Evolutionary conservation across 495 filamentous ascomycete genomes (phyloP).

Genomic region (Xylaria palmicola): DNA sequence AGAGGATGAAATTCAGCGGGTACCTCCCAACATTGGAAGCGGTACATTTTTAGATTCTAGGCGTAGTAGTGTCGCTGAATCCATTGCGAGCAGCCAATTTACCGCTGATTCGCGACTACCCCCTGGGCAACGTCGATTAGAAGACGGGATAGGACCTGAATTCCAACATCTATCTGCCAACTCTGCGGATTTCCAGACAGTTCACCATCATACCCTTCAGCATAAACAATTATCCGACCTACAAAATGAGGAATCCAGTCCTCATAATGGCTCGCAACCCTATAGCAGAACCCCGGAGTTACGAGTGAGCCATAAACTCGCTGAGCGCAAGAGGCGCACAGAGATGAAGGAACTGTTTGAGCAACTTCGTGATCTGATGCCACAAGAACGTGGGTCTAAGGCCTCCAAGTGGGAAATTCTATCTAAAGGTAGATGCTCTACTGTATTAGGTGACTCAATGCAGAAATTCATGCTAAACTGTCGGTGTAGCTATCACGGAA

Average conservation of each 20-base stretch:
- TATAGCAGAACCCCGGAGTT: slow-evolving; percentile 95
- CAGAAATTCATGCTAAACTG: not conserved
- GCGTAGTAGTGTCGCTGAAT: slow-evolving; percentile 71
- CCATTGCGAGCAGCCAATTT: slow-evolving; percentile 69
- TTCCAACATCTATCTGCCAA: slow-evolving; percentile 35
- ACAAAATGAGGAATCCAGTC: slow-evolving; percentile 55
- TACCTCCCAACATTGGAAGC: slow-evolving; percentile 41
- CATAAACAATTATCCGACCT: slow-evolving; percentile 68
- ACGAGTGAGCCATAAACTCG: slow-evolving; percentile 92
- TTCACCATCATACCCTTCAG: slow-evolving; percentile 76
- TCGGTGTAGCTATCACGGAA: slow-evolving; percentile 51
- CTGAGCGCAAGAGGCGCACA: slow-evolving; percentile 90
- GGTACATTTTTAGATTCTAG: slow-evolving; percentile 64
- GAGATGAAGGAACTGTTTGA: slow-evolving; percentile 99
- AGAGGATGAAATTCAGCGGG: slow-evolving; percentile 62
- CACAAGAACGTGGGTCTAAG: slow-evolving; percentile 84
- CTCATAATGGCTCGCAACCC: slow-evolving; percentile 62
- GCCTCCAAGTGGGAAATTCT: slow-evolving; percentile 99
- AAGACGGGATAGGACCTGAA: slow-evolving; percentile 50
- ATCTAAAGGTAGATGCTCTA: slow-evolving; percentile 70
- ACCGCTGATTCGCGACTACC: slow-evolving; percentile 69
- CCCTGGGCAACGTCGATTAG: slow-evolving; percentile 65
- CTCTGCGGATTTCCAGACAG: slow-evolving; percentile 38
- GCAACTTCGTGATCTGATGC: slow-evolving; percentile 74
- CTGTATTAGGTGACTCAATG: not conserved